Conservation (phyloP, 2,329 filamentous ascomycete genomes). For the Penicillium fuscoglaucum region DNA sequence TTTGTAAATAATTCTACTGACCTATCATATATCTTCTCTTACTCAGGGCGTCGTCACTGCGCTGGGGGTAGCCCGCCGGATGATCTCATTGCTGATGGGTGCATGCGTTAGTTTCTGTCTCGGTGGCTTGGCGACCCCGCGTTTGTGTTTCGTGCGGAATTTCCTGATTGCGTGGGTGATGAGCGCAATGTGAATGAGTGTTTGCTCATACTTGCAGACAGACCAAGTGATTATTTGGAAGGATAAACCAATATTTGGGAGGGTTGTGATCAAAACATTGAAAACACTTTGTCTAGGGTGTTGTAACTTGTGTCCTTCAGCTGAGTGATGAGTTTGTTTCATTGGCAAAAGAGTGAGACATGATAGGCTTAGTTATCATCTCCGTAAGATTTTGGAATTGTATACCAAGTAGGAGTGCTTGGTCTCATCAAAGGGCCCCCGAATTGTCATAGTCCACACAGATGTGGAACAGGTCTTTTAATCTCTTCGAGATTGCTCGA, state of each 20-base stretch:
- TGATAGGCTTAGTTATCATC: background rate
- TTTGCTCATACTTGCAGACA: background rate
- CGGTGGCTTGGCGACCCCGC: slow-evolving; percentile 24
- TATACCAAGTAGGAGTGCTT: background rate
- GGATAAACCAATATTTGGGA: no score
- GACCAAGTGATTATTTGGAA: no score
- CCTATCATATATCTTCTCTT: slow-evolving; percentile 20
- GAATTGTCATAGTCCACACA: background rate
- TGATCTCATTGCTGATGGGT: slow-evolving; percentile 19
- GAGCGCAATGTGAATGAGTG: background rate
- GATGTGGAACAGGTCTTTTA: background rate
- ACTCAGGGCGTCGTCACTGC: slow-evolving; percentile 17
- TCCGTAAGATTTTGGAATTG: background rate
- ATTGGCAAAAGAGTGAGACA: no score
- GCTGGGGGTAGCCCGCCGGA: slow-evolving; percentile 1
- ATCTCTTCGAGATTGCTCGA: background rate
- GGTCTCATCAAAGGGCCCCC: background rate
- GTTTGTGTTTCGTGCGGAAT: slow-evolving; percentile 2
- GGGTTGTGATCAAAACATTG: background rate
- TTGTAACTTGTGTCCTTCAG: background rate
- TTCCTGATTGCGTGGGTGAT: background rate
- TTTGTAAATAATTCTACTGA: background rate
- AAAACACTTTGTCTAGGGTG: background rate
- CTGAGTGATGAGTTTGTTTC: background rate
- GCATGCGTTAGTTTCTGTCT: slow-evolving; percentile 6